These are phyloP conservation scores for Chloropicon primus DNA, from an alignment of 139 green algal genomes.

Conservation along the genomic window DNA sequence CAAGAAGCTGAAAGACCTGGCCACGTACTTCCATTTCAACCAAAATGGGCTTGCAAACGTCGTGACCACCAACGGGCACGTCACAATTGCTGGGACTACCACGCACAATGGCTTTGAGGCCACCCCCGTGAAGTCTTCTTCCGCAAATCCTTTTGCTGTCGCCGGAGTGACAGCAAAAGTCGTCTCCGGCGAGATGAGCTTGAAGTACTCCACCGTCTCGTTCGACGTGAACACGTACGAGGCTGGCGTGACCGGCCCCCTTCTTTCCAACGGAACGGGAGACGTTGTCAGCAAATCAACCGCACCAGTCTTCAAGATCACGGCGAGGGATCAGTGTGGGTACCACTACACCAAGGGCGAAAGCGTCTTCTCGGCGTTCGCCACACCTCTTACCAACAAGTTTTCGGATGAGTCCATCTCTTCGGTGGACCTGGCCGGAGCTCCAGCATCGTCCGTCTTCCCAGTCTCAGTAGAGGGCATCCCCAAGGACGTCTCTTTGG, in stretches of 20 bases:
- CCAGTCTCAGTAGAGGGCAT: not conserved
- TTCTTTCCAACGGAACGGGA: not conserved
- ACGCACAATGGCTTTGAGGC: no score
- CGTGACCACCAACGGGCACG: no score
- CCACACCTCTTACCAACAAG: not conserved
- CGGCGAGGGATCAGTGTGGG: constrained; percentile 4
- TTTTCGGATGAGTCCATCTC: not conserved
- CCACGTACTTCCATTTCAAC: constrained; percentile 12
- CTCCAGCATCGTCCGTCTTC: no score
- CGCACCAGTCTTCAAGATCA: not conserved
- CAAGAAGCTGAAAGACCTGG: constrained; percentile 1
- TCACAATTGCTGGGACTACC: no score
- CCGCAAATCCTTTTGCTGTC: not conserved
- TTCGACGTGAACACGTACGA: not conserved
- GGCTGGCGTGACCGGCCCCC: not conserved
- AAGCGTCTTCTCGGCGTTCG: not conserved
- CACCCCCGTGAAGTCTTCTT: not conserved
- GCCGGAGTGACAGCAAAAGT: not conserved
- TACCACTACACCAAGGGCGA: constrained; percentile 2
- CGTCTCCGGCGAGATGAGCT: not conserved
- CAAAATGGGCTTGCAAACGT: no score
- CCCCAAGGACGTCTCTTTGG: not conserved
- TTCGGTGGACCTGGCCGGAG: not conserved
- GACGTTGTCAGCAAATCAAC: not conserved
- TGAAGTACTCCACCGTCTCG: not conserved